Percentiles rank a stretch among this genome's conserved stretches.
These are phyloP conservation scores for Cyphellophora attinorum DNA, from an alignment of 2,329 filamentous ascomycete genomes.

Conservation along the genomic window DNA sequence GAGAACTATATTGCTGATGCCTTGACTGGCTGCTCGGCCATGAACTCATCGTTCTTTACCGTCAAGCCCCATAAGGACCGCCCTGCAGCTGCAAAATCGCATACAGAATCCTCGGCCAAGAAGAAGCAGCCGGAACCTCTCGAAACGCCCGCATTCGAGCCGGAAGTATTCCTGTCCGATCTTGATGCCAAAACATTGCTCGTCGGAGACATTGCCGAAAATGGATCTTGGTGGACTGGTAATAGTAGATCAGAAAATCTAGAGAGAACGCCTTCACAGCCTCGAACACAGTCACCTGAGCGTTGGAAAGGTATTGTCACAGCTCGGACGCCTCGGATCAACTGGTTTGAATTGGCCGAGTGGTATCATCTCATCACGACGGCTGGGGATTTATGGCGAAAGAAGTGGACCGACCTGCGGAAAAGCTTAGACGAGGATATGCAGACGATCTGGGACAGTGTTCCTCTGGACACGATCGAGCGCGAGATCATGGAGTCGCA, in stretches of 20 bases:
- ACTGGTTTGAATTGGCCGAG: conserved; percentile 60
- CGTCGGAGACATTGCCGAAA: conserved; percentile 67
- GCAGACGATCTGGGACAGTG: conserved; percentile 29
- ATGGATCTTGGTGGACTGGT: conserved; percentile 74
- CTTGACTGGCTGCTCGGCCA: conserved; percentile 58
- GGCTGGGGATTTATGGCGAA: conserved; percentile 58
- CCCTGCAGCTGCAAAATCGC: conserved; percentile 28
- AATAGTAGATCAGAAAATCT: conserved; percentile 32
- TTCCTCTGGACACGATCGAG: conserved; percentile 26
- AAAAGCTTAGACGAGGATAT: conserved; percentile 15
- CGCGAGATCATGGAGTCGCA: conserved; percentile 51
- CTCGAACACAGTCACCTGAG: conserved; percentile 24
- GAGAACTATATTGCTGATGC: conserved; percentile 67
- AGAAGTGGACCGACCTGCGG: conserved; percentile 47
- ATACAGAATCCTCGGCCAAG: conserved; percentile 12
- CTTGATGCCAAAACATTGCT: conserved; percentile 67
- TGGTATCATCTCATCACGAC: conserved; percentile 68
- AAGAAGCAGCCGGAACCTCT: conserved; percentile 22
- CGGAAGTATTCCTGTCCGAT: conserved; percentile 43
- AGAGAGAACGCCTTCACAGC: conserved; percentile 11
- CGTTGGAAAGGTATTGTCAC: conserved; percentile 36
- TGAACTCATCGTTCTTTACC: conserved; percentile 69
- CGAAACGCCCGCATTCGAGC: conserved; percentile 17
- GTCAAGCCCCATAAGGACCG: conserved; percentile 37
- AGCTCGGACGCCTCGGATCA: conserved; percentile 57